A percentile compares a stretch with the other conserved stretches of the same genome.
Conservation (phyloP, 2,329 filamentous ascomycete genomes). For the Fusarium sp. region DNA sequence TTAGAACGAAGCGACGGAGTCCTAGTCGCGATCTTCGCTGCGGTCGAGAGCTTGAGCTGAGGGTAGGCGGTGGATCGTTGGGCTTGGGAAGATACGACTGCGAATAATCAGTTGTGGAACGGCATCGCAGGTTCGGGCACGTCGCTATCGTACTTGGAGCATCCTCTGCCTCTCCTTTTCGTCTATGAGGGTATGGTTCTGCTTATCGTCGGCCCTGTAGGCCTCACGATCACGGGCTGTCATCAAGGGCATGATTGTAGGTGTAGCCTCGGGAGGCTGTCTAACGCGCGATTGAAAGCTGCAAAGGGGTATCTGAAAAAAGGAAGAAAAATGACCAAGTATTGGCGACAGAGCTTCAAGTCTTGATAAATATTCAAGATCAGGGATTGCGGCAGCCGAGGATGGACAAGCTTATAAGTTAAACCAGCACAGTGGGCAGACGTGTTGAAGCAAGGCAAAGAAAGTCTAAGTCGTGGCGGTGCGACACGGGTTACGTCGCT, state of each 20-base stretch:
- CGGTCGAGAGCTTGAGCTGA: conserved; percentile 35
- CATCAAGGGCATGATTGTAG: conserved; percentile 47
- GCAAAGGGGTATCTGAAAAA: background rate
- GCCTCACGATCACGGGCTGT: conserved; percentile 49
- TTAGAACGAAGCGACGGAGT: conserved; percentile 68
- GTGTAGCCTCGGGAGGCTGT: conserved; percentile 45
- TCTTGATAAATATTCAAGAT: conserved; percentile 3
- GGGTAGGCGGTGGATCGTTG: conserved; percentile 46
- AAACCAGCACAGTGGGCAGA: conserved; percentile 34
- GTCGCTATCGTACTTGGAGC: conserved; percentile 46
- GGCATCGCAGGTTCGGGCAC: background rate
- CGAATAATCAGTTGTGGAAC: background rate
- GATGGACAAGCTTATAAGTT: conserved; percentile 37
- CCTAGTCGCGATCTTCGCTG: conserved; percentile 58
- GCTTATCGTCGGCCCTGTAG: conserved; percentile 53
- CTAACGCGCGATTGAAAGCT: conserved; percentile 21
- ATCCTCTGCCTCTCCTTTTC: conserved; percentile 51
- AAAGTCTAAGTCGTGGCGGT: conserved; percentile 38
- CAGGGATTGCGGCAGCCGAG: conserved; percentile 15
- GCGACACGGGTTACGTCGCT: conserved; percentile 41
- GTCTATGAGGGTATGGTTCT: conserved; percentile 47
- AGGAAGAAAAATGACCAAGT: too few species aligned
- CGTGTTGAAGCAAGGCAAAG: conserved; percentile 34
- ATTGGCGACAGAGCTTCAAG: background rate
- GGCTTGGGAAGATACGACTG: conserved; percentile 51